Percentiles rank a stretch among this genome's conserved stretches.
phyloP scores from a whole-genome alignment of 768 basidiomycete genomes.

The Phaeotremella skinneri region DNA sequence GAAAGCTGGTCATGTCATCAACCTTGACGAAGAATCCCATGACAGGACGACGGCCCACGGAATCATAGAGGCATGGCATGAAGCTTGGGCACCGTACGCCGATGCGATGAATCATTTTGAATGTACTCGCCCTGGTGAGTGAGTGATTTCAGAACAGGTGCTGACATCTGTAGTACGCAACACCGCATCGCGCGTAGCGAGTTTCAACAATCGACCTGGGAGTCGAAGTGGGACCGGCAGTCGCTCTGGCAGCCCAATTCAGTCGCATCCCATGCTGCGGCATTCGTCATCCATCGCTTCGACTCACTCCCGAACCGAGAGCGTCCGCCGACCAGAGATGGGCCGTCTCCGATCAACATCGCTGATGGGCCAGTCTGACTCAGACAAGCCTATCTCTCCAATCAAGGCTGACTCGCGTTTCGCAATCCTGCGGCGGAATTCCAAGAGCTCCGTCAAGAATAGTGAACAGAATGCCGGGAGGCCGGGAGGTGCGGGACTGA shows the following conservation, averaged over 20 bases:
- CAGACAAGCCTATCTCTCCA: slow-evolving; percentile 4
- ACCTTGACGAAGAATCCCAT: slow-evolving; percentile 8
- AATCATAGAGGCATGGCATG: slow-evolving; percentile 40
- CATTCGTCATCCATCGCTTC: slow-evolving; percentile 26
- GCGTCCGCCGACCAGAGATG: background rate
- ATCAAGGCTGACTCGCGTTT: slow-evolving; percentile 11
- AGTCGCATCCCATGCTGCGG: slow-evolving; percentile 9
- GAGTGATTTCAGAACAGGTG: background rate
- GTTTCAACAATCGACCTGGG: slow-evolving; percentile 27
- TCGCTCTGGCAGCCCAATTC: slow-evolving; percentile 11
- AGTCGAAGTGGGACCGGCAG: slow-evolving; percentile 5
- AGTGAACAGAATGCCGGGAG: background rate
- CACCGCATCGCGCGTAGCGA: slow-evolving; percentile 25
- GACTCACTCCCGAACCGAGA: background rate
- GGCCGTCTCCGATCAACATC: slow-evolving; percentile 10
- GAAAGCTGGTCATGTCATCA: background rate
- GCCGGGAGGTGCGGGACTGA: background rate
- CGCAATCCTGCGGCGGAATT: slow-evolving; percentile 8
- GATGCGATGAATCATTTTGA: slow-evolving; percentile 44
- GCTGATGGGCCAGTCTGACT: slow-evolving; percentile 4
- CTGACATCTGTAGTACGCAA: slow-evolving; percentile 13
- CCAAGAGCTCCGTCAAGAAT: slow-evolving; percentile 5
- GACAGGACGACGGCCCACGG: slow-evolving; percentile 9
- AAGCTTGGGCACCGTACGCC: slow-evolving; percentile 37
- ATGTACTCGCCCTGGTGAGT: slow-evolving; percentile 31